These are phyloP conservation scores for Tetrapisispora iriomotensis DNA, from an alignment of 805 yeast genomes.

Conservation along the genomic window DNA sequence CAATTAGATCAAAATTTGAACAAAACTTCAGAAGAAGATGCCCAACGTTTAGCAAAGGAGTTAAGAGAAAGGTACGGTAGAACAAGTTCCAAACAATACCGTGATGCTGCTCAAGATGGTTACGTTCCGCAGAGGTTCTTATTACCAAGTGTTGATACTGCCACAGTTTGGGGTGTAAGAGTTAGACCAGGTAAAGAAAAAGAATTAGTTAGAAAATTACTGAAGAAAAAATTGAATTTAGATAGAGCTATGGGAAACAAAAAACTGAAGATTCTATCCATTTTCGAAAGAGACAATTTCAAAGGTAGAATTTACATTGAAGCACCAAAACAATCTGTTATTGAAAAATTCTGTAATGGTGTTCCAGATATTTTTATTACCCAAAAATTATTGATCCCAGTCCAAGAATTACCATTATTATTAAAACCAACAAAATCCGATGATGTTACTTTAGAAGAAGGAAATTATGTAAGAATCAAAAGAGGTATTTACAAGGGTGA, in stretches of 20 bases:
- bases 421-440: conserved; percentile 81
- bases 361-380: conserved; percentile 71
- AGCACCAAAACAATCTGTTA: conserved; percentile 89
- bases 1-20: conserved; percentile 84
- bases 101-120: conserved; percentile 66
- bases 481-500: conserved; percentile 91
- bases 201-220: conserved; percentile 73
- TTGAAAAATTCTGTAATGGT: conserved; percentile 79
- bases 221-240: conserved; percentile 73
- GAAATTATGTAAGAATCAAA: conserved; percentile 81
- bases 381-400: conserved; percentile 82
- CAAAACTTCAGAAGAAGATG: conserved; percentile 85
- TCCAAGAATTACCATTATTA: conserved; percentile 88
- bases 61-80: conserved; percentile 89
- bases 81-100: conserved; percentile 64
- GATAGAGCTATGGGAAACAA: conserved; percentile 53
- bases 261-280: conserved; percentile 78
- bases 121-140: conserved; percentile 87
- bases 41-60: conserved; percentile 85
- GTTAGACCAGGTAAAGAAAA: conserved; percentile 91
- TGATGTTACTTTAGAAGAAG: conserved; percentile 83
- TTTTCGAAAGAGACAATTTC: conserved; percentile 89
- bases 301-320: conserved; percentile 88
- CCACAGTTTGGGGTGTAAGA: conserved; percentile 91
- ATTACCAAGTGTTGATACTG: conserved; percentile 93